A percentile compares a stretch with the other conserved stretches of the same genome.
Conservation (phyloP, 257 asterid species). For the Nemophila menziesii region DNA sequence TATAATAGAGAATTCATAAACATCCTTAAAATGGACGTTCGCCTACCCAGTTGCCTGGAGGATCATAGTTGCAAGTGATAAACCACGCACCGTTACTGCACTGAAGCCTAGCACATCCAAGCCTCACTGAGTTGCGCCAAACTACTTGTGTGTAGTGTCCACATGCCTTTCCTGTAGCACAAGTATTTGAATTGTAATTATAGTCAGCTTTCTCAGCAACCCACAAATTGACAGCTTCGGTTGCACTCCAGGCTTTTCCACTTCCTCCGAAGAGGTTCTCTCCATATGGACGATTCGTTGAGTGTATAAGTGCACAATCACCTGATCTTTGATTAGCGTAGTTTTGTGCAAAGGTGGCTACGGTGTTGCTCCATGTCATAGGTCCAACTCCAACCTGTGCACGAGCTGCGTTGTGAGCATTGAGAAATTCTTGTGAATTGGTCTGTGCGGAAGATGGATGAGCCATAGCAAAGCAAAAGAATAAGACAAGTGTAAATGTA, state of each 20-base stretch:
- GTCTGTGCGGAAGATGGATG: constrained; percentile 5
- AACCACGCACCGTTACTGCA: too few relatives aligned
- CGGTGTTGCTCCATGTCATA: constrained; percentile 5
- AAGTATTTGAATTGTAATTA: too few relatives aligned
- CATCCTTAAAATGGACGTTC: constrained; percentile 10
- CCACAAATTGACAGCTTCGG: constrained; percentile 4
- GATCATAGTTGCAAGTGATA: too few relatives aligned
- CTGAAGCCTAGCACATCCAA: too few relatives aligned
- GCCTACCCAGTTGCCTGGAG: constrained; percentile 10
- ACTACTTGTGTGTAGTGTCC: too few relatives aligned
- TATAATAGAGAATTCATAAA: too few relatives aligned
- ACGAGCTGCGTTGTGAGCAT: constrained; percentile 7
- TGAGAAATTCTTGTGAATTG: constrained; percentile 5
- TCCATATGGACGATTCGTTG: constrained; percentile 6
- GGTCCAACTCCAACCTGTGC: constrained; percentile 6
- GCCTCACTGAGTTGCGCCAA: too few relatives aligned
- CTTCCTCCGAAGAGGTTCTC: constrained; percentile 2
- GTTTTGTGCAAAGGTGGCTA: constrained; percentile 9
- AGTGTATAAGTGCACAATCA: constrained; percentile 5
- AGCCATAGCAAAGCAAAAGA: neutral
- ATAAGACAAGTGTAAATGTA: neutral
- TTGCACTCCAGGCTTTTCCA: neutral
- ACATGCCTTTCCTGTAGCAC: too few relatives aligned
- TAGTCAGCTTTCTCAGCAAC: constrained; percentile 1
- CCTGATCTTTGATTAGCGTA: constrained; percentile 6